Evolutionary conservation across 1,284 basidiomycete genomes (phyloP), one percentile per base, ranked within the genome.

Genomic region (Fomitopsis pinicola): DNA sequence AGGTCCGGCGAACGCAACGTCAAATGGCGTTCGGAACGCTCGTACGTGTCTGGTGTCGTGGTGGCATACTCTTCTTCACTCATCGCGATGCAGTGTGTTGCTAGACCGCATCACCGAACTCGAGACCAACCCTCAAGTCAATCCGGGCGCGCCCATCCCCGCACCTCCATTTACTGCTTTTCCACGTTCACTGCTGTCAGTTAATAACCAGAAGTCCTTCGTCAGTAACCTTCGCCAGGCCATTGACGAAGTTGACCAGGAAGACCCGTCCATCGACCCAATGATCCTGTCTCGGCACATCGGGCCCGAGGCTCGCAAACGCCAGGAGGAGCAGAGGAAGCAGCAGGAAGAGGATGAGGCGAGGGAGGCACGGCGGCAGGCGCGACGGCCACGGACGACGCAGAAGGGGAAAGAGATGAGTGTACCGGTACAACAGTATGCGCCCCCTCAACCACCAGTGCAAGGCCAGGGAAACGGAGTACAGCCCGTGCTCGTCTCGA

Each of bases 91-190:
- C 68, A 88, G 86, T 60, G 69, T 78, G 60, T 73, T 86, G 42
- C 75, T 85, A 8, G 82, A 86, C 65, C 82, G 85, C 42, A 83
- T 87, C 65, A 75, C 78, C 63, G 85, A 86, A 63, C 78, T 87
- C 38, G 84, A 88, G 71, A 70, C 72, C n/a, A 66, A 67, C 55
- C 64, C 71, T 52, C 61, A 66, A 4, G 72, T 38, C 64, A 68
- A 61, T 55, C 67, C 67, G 33, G 66, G 60, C 54, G 64, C 57
- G 50, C 61, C 57, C 62, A 63, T 66, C 45, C 63, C 57, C 28
- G 66, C 55, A n/a, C 68, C 69, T 8, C 70, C 72, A 53, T 58
- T 77, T 76, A 67, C 78, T 59, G 80, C 82, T 44, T 81, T 79
- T 56, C 82, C 82, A 19, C 81, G 79, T 58, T 75, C 78, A 35